phyloP scores from a whole-genome alignment of 2,329 filamentous ascomycete species.

The Ceratocystis cubensis region DNA sequence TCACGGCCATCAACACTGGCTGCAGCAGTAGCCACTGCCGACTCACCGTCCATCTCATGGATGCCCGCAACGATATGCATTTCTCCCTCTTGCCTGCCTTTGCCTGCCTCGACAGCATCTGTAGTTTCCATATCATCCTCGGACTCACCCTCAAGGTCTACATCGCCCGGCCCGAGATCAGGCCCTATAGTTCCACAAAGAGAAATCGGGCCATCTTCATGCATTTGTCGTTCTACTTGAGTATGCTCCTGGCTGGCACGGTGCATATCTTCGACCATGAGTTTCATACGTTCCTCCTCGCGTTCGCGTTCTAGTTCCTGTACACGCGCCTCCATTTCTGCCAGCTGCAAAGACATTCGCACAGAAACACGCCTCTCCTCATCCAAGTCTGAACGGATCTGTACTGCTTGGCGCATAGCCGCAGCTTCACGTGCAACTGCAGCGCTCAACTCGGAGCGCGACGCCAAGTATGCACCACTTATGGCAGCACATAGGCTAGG shows the following conservation, averaged over 20 bases:
- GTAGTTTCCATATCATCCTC: background rate
- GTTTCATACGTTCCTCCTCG: constrained; percentile 3
- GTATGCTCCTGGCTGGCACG: constrained; percentile 8
- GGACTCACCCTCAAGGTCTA: constrained; percentile 3
- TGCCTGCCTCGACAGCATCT: background rate
- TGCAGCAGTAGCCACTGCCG: background rate
- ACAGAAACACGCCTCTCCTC: background rate
- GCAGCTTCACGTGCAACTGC: background rate
- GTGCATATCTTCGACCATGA: constrained; percentile 13
- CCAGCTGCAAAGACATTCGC: background rate
- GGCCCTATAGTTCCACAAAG: background rate
- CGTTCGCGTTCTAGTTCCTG: constrained; percentile 10
- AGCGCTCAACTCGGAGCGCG: background rate
- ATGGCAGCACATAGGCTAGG: constrained; percentile 14
- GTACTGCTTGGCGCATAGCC: background rate
- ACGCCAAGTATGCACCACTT: background rate
- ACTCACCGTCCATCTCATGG: constrained; percentile 12
- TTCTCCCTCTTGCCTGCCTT: background rate
- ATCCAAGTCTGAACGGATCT: background rate
- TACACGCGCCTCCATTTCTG: background rate
- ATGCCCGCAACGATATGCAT: background rate
- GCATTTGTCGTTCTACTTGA: background rate
- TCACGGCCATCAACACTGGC: background rate
- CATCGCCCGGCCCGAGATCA: background rate
- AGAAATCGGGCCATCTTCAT: background rate